Base-by-base conservation (phyloP, 2,329 filamentous ascomycete genomes). In the Aspergillus carbonarius region DNA sequence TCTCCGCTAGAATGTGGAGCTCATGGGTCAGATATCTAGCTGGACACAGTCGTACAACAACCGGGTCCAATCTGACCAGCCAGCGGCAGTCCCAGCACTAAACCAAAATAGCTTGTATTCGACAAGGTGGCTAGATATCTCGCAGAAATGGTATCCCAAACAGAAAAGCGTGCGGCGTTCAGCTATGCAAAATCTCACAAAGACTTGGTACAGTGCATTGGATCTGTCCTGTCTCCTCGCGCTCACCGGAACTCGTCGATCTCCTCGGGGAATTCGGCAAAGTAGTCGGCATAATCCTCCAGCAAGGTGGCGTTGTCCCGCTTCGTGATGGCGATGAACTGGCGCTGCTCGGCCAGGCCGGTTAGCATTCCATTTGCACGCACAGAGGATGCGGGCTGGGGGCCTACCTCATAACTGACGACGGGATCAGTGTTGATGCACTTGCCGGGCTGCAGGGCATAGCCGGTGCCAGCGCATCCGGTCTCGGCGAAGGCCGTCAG, bases 61-160 rank as follows among this genome's bases (percentile, higher is more conserved):
- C 39, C 17, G 17, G 39, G 6, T 23, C 9, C 39, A 42, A 42
- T 13, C 39, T 10, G 13, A 42, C 39, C 39, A 20, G 13, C 20
- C 39, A 23, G 18, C 39, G 12, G 4, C 17, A 20, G 17, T 9
- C 13, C 39, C 9, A 20, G 39, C 20, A 12, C 9, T 20, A 42
- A 13, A 18, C 18, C 18, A 42, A 20, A 42, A 18, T 42, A 42
- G 44, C 25, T 48, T 48, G 10, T 32, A 48, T 48, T 7, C 44
- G 44, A 30, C 23, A 48, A 15, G 20, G 30, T 35, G 51, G 30
- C 51, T 23, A 44, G 40, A 18, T 17, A 44, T 42, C 17, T 27
- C 51, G 51, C 51, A 18, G 37, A 44, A 27, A 54, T 54, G 51
- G 51, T 54, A 54, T 54, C 51, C 51, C 39, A 54, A 54, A 54